Conservation (phyloP, 2,329 filamentous ascomycete species). For the Colletotrichum gloeosporioides region DNA sequence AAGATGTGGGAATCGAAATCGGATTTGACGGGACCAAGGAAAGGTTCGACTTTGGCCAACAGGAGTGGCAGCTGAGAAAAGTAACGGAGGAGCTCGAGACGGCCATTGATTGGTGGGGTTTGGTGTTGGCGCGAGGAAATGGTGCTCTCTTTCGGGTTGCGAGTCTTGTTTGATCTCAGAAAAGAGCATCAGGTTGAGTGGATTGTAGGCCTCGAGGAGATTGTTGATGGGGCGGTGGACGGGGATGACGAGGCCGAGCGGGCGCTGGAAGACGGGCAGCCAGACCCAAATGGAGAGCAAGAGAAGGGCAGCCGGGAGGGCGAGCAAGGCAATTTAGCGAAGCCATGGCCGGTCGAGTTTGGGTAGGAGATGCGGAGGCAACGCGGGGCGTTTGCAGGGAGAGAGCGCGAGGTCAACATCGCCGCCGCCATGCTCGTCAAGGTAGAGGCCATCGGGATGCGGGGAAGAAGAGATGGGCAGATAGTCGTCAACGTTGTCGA, state of each 20-base stretch:
- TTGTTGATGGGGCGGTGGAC: background rate
- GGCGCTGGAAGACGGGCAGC: background rate
- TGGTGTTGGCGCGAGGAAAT: background rate
- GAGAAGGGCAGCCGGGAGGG: background rate
- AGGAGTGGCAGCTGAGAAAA: background rate
- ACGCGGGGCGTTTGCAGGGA: background rate
- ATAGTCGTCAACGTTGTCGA: background rate
- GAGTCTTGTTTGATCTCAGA: background rate
- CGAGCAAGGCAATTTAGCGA: background rate
- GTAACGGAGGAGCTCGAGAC: background rate
- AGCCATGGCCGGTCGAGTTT: background rate
- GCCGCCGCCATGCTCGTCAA: background rate
- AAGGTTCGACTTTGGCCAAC: background rate
- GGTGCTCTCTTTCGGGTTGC: background rate
- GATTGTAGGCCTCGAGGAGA: background rate
- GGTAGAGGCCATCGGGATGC: background rate
- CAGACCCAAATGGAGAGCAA: background rate
- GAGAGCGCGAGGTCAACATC: background rate
- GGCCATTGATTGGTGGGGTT: background rate
- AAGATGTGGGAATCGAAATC: background rate
- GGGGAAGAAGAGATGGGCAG: background rate
- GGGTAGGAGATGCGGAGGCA: background rate
- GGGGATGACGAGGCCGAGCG: background rate
- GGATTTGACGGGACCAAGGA: background rate
- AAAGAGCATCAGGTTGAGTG: background rate